A percentile compares a stretch with the other conserved stretches of the same genome.
These are phyloP conservation scores for Acmispon strigosus DNA, from an alignment of 306 rosid genomes.

Conservation along the genomic window DNA sequence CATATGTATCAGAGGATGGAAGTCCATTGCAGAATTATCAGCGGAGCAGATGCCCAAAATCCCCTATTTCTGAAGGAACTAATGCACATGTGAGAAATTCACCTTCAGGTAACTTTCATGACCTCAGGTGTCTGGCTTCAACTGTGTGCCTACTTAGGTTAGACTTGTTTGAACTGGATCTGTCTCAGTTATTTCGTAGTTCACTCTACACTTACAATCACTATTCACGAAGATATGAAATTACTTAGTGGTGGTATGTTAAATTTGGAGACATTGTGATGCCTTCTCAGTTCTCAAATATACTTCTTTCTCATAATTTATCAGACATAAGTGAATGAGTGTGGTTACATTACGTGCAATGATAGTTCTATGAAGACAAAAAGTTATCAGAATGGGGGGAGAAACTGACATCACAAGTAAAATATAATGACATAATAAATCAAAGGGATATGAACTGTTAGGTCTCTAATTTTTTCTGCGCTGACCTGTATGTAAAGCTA, in stretches of 20 bases:
- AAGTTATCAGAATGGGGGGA: too few relatives aligned
- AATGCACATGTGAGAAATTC: constrained; percentile 19
- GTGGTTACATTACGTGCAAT: too few relatives aligned
- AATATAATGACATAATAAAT: too few relatives aligned
- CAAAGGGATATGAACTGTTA: too few relatives aligned
- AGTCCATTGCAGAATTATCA: constrained; percentile 31
- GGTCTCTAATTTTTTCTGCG: too few relatives aligned
- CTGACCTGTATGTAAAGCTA: too few relatives aligned
- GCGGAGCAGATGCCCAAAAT: constrained; percentile 18
- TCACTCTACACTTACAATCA: neutral
- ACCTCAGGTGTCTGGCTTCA: neutral
- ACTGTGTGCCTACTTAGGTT: neutral
- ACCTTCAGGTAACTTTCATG: constrained; percentile 27
- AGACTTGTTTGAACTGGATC: neutral
- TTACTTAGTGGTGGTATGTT: neutral
- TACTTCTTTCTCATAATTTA: neutral
- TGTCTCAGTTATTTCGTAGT: neutral
- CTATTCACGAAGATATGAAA: too few relatives aligned
- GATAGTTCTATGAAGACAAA: too few relatives aligned
- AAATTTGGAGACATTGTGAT: neutral
- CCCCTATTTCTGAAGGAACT: constrained; percentile 29
- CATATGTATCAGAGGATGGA: constrained; percentile 35
- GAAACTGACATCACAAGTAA: too few relatives aligned
- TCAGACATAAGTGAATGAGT: neutral
- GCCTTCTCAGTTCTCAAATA: neutral